Base-by-base conservation (phyloP, 805 yeast genomes). In the Candida oleophila region DNA sequence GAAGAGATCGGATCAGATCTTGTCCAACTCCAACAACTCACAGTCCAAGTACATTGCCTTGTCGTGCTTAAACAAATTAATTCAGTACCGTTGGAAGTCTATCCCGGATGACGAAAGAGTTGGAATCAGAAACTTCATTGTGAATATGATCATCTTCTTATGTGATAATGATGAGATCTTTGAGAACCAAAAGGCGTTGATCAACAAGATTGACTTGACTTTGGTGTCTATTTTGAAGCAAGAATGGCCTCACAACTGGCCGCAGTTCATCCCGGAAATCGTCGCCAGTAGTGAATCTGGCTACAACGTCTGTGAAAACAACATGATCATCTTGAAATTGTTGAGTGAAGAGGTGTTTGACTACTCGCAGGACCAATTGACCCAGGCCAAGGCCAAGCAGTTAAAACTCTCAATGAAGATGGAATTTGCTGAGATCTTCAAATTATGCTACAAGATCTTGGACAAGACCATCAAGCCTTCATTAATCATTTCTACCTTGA, bases 201-300 rank as follows among this genome's bases (percentile, higher is more conserved):
- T 94, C 61, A 89, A 87, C 72, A 94, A 94, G 66, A 90, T 91
- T 57, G 96, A 94, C 69, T 77, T 94, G 60, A 92, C 98, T 14
- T 74, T 94, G 59, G 99, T 94, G 33, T 95, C 91, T 61, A 85
- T 94, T 44, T 80, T 94, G 60, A 94, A 94, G 61, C 98, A 94
- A 69, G 99, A 94, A 65, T 94, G 99, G 99, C 99, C 99, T 30
- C 89, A 85, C 56, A 87, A 91, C 65, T 94, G 99, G 99, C 98
- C 98, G 16, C 87, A 85, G 58, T 94, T 94, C 60, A 87, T 94
- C 43, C 96, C 97, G 15, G 99, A 94, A 65, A 80, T 94, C 47
- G 94, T 92, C 41, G 80, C 78, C 49, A 85, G 96, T 53, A 84
- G 95, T 40, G 81, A 89, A 52, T 82, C 92, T 12, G 85, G 94